Conservation (phyloP, 768 basidiomycete species). For the Lactarius evosmus region DNA sequence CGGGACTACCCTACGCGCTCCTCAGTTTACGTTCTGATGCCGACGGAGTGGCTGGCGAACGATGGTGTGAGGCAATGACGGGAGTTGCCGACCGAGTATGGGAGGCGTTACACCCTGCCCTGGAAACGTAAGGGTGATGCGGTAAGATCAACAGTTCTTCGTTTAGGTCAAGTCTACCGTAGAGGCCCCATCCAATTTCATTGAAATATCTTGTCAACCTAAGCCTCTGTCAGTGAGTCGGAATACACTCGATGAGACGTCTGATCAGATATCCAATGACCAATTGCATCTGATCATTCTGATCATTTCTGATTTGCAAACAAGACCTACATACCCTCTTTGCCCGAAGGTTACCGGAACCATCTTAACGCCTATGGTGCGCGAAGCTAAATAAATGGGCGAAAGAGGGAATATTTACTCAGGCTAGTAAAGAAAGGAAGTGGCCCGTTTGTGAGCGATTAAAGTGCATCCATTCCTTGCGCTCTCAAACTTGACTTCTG, state of each 20-base stretch:
- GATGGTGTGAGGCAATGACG: constrained; percentile 34
- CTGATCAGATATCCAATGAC: neutral
- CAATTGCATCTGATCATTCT: neutral
- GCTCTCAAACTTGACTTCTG: neutral
- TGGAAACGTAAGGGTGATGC: neutral
- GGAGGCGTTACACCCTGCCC: constrained; percentile 22
- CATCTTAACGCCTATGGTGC: neutral
- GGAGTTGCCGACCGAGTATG: constrained; percentile 35
- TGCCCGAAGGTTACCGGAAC: neutral
- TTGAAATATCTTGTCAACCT: neutral
- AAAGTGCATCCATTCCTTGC: neutral
- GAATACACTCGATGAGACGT: neutral
- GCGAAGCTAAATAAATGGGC: neutral
- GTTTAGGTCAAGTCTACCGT: neutral
- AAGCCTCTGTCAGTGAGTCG: neutral
- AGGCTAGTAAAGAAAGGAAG: neutral
- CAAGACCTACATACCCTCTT: neutral
- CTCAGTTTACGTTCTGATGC: constrained; percentile 12
- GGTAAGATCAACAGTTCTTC: neutral
- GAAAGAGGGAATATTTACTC: neutral
- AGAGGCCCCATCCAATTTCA: neutral
- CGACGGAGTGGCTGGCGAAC: constrained; percentile 19
- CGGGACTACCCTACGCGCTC: constrained; percentile 54
- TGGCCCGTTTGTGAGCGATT: neutral
- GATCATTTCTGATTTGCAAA: neutral